phyloP scores from a whole-genome alignment of 352 stramenopile genomes.

The Ophiocytium majus region DNA sequence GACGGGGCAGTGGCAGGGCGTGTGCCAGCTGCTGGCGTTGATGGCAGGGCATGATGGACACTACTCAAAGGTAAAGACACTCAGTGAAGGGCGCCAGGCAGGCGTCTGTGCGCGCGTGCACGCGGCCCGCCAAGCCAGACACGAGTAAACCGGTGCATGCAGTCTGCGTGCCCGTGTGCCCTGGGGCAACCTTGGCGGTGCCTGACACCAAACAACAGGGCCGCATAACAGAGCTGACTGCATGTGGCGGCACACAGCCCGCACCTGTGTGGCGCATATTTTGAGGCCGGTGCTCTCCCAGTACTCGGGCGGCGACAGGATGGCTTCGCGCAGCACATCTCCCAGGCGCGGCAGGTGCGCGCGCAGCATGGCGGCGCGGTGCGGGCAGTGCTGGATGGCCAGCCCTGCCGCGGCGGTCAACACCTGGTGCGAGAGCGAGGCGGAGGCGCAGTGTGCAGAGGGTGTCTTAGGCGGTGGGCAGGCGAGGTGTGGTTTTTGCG shows the following conservation, averaged over 20 bases:
- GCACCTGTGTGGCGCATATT: background rate
- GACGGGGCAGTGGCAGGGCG: too few species aligned
- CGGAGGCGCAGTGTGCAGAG: background rate
- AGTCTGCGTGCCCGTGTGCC: background rate
- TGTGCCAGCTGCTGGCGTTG: too few species aligned
- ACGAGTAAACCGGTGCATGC: background rate
- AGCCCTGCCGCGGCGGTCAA: background rate
- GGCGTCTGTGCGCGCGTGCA: too few species aligned
- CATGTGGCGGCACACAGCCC: too few species aligned
- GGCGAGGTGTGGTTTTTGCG: too few species aligned
- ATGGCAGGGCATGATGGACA: too few species aligned
- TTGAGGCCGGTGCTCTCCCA: background rate
- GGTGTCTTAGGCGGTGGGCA: too few species aligned
- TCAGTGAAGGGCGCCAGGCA: too few species aligned
- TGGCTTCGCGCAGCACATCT: background rate
- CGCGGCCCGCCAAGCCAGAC: background rate
- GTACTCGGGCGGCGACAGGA: background rate
- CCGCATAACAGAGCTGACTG: too few species aligned
- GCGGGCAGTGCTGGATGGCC: background rate
- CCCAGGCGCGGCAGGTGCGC: background rate
- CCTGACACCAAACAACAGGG: background rate
- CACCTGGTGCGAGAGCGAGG: background rate
- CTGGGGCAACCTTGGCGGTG: background rate
- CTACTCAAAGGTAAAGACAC: too few species aligned
- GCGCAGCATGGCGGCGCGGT: background rate